phyloP scores from a whole-genome alignment of 257 asterid species.

The Jaltomata sinuosa region DNA sequence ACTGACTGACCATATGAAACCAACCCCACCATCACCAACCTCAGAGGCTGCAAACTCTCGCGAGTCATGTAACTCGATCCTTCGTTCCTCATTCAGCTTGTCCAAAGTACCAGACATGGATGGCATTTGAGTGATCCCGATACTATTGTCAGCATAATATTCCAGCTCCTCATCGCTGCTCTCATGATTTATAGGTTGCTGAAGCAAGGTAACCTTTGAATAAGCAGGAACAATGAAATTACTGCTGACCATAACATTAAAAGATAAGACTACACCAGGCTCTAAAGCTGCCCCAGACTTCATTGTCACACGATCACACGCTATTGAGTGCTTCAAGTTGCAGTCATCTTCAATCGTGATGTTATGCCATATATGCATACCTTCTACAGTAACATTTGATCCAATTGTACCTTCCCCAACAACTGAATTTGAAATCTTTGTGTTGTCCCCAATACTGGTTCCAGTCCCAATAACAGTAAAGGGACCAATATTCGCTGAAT shows the following conservation, averaged over 20 bases:
- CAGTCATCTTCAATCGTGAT: constrained; percentile 84
- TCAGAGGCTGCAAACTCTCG: constrained; percentile 20
- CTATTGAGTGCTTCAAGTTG: constrained; percentile 75
- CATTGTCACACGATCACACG: constrained; percentile 74
- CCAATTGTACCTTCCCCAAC: constrained; percentile 71
- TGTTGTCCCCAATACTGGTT: constrained; percentile 47
- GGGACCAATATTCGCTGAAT: constrained; percentile 68
- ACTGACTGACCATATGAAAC: constrained; percentile 75
- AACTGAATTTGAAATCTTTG: constrained; percentile 68
- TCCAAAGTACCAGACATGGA: constrained; percentile 39
- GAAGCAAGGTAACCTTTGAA: constrained; percentile 77
- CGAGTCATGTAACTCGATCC: constrained; percentile 33
- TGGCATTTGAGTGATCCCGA: constrained; percentile 31
- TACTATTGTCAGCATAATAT: constrained; percentile 66
- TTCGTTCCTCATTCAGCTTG: constrained; percentile 29
- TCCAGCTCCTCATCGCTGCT: constrained; percentile 90
- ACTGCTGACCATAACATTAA: constrained; percentile 71
- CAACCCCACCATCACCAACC: constrained; percentile 81
- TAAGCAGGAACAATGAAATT: constrained; percentile 69
- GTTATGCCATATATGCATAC: constrained; percentile 82
- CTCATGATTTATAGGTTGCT: constrained; percentile 77
- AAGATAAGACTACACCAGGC: constrained; percentile 73
- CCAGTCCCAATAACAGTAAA: constrained; percentile 75
- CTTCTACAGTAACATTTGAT: constrained; percentile 73
- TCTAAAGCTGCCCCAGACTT: constrained; percentile 62